Evolutionary conservation across 108 stramenopile species (phyloP).

Genomic region (Cyclotella kingstonii): DNA sequence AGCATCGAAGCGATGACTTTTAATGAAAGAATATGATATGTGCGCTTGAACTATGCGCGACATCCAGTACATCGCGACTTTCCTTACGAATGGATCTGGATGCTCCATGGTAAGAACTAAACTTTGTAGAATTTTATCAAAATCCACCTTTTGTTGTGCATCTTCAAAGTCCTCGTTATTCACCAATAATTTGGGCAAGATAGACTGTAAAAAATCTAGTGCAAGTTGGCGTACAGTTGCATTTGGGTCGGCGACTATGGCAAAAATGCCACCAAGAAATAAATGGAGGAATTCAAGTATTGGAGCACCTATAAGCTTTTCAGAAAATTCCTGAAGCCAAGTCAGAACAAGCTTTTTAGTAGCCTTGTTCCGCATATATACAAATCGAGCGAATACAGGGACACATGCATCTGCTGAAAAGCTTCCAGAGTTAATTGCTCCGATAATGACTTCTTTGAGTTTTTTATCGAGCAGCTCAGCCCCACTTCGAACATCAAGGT

Average conservation of each 20-base stretch:
- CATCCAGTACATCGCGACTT: conserved; percentile 92
- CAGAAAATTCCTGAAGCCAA: conserved; percentile 80
- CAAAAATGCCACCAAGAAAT: conserved; percentile 80
- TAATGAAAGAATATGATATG: conserved; percentile 45
- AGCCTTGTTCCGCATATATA: conserved; percentile 86
- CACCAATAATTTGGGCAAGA: conserved; percentile 77
- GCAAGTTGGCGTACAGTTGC: conserved; percentile 79
- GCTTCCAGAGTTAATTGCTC: conserved; percentile 73
- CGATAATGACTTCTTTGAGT: conserved; percentile 80
- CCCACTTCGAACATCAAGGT: conserved; percentile 75
- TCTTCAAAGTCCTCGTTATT: conserved; percentile 73
- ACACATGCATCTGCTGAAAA: conserved; percentile 83
- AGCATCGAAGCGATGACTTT: not conserved
- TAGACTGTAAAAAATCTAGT: conserved; percentile 76
- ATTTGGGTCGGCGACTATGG: conserved; percentile 86
- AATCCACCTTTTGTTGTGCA: conserved; percentile 67
- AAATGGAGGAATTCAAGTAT: conserved; percentile 81
- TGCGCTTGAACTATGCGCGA: conserved; percentile 83
- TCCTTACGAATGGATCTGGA: conserved; percentile 88
- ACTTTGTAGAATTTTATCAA: conserved; percentile 84
- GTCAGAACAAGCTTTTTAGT: conserved; percentile 82
- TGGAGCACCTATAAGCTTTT: conserved; percentile 82
- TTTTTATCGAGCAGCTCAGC: conserved; percentile 82
- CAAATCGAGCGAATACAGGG: conserved; percentile 85
- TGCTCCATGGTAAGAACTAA: conserved; percentile 86